These are phyloP conservation scores for Nevesoporus exiguus DNA, from an alignment of 768 basidiomycete species.

Conservation along the genomic window DNA sequence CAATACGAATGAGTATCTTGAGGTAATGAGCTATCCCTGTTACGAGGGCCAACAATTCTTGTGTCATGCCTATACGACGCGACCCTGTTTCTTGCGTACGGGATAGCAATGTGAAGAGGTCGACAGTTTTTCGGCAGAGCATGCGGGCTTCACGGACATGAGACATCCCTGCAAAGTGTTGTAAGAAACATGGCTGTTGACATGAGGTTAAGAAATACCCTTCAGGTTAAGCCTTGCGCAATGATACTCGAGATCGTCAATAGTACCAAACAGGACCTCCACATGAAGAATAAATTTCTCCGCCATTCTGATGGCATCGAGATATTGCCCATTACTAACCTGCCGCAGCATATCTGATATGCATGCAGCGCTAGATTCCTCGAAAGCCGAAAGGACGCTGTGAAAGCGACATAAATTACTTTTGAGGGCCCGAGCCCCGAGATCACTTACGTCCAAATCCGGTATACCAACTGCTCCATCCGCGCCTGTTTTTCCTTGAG, in stretches of 20 bases:
- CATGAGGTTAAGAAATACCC: conserved; percentile 50
- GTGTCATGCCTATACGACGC: conserved; percentile 92
- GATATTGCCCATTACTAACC: conserved; percentile 94
- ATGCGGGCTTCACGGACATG: conserved; percentile 98
- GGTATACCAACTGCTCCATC: conserved; percentile 98
- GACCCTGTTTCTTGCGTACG: conserved; percentile 93
- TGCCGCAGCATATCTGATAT: conserved; percentile 98
- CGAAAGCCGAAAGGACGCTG: conserved; percentile 93
- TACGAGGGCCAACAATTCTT: conserved; percentile 93
- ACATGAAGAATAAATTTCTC: conserved; percentile 99
- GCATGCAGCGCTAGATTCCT: conserved; percentile 98
- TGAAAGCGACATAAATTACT: conserved; percentile 13
- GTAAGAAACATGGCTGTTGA: conserved; percentile 10
- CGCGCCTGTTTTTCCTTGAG: conserved; percentile 86
- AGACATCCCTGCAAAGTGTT: conserved; percentile 71
- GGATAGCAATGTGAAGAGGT: conserved; percentile 93
- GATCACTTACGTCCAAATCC: conserved; percentile 91
- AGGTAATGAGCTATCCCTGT: conserved; percentile 99
- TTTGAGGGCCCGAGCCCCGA: not conserved
- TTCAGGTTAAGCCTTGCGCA: conserved; percentile 78
- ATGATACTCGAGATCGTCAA: conserved; percentile 92
- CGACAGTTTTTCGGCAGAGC: conserved; percentile 98
- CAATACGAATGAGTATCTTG: conserved; percentile 98
- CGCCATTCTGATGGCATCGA: conserved; percentile 97
- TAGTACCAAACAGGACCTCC: conserved; percentile 93